A percentile compares a stretch with the other conserved stretches of the same genome.
These are phyloP conservation scores for Volvox reticuliferus DNA, from an alignment of 139 green algal species.

Conservation along the genomic window DNA sequence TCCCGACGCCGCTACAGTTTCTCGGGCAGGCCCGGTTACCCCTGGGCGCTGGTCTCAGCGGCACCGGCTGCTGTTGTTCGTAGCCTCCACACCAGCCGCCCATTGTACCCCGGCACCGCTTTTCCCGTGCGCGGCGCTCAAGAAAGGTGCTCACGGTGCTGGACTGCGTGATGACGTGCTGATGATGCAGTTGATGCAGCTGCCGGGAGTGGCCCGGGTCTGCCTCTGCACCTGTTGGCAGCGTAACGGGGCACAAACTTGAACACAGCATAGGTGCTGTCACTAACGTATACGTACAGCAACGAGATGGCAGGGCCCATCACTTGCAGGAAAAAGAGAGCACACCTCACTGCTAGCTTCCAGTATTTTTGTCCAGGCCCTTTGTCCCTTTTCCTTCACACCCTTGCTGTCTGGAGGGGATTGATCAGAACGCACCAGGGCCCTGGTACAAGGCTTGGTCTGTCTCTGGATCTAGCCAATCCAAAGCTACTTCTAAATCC, in stretches of 20 bases:
- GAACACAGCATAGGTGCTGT: too few species aligned
- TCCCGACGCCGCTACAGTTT: slow-evolving; percentile 63
- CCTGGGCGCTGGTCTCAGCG: neutral
- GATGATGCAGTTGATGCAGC: neutral
- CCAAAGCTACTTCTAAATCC: neutral
- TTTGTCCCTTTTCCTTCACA: too few species aligned
- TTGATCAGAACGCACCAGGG: too few species aligned
- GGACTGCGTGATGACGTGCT: neutral
- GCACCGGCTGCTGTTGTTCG: slow-evolving; percentile 7
- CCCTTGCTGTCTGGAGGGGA: too few species aligned
- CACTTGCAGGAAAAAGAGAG: too few species aligned
- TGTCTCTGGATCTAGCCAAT: neutral
- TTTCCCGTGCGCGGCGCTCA: neutral
- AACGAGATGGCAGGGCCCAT: too few species aligned
- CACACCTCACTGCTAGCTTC: too few species aligned
- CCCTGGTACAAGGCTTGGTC: neutral
- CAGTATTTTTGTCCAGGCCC: too few species aligned
- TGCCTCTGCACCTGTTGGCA: too few species aligned
- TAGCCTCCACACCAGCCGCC: slow-evolving; percentile 33
- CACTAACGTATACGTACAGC: too few species aligned
- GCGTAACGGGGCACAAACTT: too few species aligned
- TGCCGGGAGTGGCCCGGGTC: neutral
- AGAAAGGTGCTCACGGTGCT: neutral
- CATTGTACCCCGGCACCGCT: slow-evolving; percentile 3
- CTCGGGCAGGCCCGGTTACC: slow-evolving; percentile 38